phyloP scores from a whole-genome alignment of 2,329 filamentous ascomycete genomes.

The Penicillium freii region DNA sequence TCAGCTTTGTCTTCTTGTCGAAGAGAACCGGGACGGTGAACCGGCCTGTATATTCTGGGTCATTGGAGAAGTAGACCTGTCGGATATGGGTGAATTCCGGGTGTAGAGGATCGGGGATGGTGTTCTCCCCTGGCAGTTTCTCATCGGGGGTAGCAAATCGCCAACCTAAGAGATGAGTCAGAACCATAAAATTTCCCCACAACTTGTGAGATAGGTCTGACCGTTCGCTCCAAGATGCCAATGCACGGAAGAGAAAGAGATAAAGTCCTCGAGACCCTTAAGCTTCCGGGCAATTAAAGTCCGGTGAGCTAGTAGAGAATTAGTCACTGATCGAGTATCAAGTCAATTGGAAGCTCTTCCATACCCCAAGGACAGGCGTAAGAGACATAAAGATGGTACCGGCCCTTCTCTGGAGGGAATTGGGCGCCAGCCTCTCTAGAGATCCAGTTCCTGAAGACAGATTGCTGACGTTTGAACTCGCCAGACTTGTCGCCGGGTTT shows the following conservation, averaged over 20 bases:
- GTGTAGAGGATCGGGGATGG: constrained; percentile 57
- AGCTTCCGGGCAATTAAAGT: constrained; percentile 83
- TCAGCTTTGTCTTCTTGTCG: constrained; percentile 66
- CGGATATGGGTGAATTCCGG: constrained; percentile 70
- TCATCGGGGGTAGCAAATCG: constrained; percentile 71
- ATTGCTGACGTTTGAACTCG: constrained; percentile 88
- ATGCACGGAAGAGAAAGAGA: constrained; percentile 78
- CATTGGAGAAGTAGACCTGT: constrained; percentile 74
- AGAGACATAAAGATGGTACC: constrained; percentile 93
- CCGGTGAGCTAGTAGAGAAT: constrained; percentile 63
- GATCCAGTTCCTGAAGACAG: constrained; percentile 78
- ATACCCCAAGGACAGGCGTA: constrained; percentile 88
- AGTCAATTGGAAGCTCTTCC: constrained; percentile 1
- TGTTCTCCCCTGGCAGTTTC: constrained; percentile 55
- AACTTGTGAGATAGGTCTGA: constrained; percentile 32
- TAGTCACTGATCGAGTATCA: constrained; percentile 16
- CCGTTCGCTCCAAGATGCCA: constrained; percentile 78
- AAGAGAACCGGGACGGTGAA: constrained; percentile 86
- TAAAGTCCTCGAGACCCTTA: constrained; percentile 85
- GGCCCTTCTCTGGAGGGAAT: constrained; percentile 80
- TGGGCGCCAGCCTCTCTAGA: constrained; percentile 67
- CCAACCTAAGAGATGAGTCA: constrained; percentile 61
- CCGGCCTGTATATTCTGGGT: constrained; percentile 70
- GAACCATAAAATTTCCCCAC: neutral
- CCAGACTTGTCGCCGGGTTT: constrained; percentile 72